Conservation (phyloP, 805 yeast genomes). For the Limtongia smithiae region DNA sequence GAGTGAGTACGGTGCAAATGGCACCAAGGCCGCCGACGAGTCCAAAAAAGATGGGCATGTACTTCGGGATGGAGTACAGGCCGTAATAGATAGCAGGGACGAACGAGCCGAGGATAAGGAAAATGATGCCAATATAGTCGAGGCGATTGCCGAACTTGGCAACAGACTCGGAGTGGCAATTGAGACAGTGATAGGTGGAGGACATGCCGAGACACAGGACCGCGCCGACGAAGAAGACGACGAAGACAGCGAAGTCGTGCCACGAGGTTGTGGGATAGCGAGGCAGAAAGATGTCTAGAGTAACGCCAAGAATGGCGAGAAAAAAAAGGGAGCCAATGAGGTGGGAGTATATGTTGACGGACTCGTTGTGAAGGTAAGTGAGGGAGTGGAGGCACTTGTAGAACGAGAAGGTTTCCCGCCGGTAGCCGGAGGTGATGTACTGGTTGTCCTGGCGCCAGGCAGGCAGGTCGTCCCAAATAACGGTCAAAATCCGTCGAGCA, state of each 20-base stretch:
- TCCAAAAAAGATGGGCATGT: constrained; percentile 32
- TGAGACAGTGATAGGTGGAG: constrained; percentile 62
- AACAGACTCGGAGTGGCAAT: constrained; percentile 59
- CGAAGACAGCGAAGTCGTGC: constrained; percentile 50
- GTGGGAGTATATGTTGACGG: constrained; percentile 69
- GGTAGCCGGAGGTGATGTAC: constrained; percentile 61
- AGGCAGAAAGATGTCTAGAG: constrained; percentile 29
- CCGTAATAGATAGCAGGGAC: constrained; percentile 50
- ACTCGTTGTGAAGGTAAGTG: constrained; percentile 61
- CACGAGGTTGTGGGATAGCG: constrained; percentile 33
- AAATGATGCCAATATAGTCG: constrained; percentile 72
- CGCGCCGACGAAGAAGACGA: constrained; percentile 56
- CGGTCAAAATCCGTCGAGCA: constrained; percentile 7
- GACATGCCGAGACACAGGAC: constrained; percentile 59
- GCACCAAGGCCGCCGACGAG: constrained; percentile 56
- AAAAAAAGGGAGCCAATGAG: constrained; percentile 38
- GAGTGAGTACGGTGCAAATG: constrained; percentile 59
- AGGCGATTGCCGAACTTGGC: constrained; percentile 60
- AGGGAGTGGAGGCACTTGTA: constrained; percentile 48
- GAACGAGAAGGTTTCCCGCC: constrained; percentile 52
- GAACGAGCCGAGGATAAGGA: constrained; percentile 62
- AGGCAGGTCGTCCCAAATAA: constrained; percentile 55
- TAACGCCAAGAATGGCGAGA: constrained; percentile 21
- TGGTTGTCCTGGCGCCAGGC: constrained; percentile 76
- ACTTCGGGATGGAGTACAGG: constrained; percentile 40